These are phyloP conservation scores for Harringtonia aguacate DNA, from an alignment of 2,329 filamentous ascomycete species.

Conservation along the genomic window DNA sequence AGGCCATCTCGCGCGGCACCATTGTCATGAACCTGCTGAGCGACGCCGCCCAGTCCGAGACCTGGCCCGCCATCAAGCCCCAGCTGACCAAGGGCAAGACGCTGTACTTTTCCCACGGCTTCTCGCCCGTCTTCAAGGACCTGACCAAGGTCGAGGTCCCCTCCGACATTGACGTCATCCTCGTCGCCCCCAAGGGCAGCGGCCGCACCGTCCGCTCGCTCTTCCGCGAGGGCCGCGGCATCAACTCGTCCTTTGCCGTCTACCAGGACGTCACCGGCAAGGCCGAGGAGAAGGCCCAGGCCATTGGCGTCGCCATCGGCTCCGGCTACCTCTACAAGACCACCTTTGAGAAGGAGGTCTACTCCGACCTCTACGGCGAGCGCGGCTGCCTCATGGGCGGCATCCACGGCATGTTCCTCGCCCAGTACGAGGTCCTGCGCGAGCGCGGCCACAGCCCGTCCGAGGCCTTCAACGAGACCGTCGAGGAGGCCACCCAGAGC, in stretches of 20 bases:
- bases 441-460: conserved; percentile 96
- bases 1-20: conserved; percentile 86
- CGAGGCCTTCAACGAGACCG: conserved; percentile 99
- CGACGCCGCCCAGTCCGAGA: conserved; percentile 97
- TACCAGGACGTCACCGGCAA: conserved; percentile 97
- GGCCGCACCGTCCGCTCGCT: conserved; percentile 96
- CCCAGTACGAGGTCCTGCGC: conserved; percentile 99
- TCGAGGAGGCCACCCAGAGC: conserved; percentile 97
- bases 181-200: conserved; percentile 97
- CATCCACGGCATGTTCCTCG: conserved; percentile 99
- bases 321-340: conserved; percentile 99
- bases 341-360: conserved; percentile 99
- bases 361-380: conserved; percentile 99
- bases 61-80: conserved; percentile 96
- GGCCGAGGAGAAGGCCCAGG: conserved; percentile 95
- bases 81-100: conserved; percentile 99
- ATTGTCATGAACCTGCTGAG: conserved; percentile 99
- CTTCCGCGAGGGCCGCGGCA: conserved; percentile 98
- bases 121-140: conserved; percentile 99
- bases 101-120: conserved; percentile 99
- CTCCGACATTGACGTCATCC: conserved; percentile 94
- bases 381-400: conserved; percentile 99
- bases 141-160: conserved; percentile 98
- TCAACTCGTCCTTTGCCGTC: conserved; percentile 98
- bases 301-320: conserved; percentile 92